Base-by-base conservation (phyloP, 352 stramenopile species). In the Pythium oligandrum region DNA sequence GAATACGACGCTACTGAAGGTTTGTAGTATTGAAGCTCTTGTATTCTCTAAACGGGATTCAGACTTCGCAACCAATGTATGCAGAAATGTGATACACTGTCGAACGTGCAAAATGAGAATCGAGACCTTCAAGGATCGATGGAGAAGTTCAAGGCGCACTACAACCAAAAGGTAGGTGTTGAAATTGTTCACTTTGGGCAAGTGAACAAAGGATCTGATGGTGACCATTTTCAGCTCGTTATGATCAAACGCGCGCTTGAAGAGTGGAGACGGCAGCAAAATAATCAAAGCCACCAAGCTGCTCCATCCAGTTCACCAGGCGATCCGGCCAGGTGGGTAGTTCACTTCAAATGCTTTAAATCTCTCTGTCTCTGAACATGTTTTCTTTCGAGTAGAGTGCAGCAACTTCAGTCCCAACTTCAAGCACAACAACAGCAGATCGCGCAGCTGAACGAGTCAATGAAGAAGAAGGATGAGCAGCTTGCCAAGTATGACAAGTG, bases 191-290 rank as follows among this genome's bases (percentile, higher is more conserved):
- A 26, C 17, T 26, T 26, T 26, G 17, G 17, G 17, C 17, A 26
- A 26, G 17, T 26, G 17, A 26, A 26, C 17, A 26, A 26, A 26
- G 17, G 17, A 26, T 26, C 17, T 26, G 17, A 26, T 26, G 17
- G 17, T 26, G 17, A 26, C 17, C 17, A 26, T 26, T 26, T 26
- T 8, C 48, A 94, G 82, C 76, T 95, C 48, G 66, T 90, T n/a
- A 88, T 91, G 78, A 89, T 95, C 53, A 95, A 95, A 53, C 75
- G 73, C 40, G 84, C 84, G n/a, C 65, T 95, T n/a, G 84, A 95
- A 71, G 84, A 95, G 44, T 95, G 84, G 84, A 71, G 80, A 53
- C 67, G 84, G 3, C 78, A 95, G 48, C 73, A 72, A 48, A 78
- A 71, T 17, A 54, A 68, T 44, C 59, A 17, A 31, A 35, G 44